phyloP scores from a whole-genome alignment of 345 rosid genomes.

The Syzygium jambos region DNA sequence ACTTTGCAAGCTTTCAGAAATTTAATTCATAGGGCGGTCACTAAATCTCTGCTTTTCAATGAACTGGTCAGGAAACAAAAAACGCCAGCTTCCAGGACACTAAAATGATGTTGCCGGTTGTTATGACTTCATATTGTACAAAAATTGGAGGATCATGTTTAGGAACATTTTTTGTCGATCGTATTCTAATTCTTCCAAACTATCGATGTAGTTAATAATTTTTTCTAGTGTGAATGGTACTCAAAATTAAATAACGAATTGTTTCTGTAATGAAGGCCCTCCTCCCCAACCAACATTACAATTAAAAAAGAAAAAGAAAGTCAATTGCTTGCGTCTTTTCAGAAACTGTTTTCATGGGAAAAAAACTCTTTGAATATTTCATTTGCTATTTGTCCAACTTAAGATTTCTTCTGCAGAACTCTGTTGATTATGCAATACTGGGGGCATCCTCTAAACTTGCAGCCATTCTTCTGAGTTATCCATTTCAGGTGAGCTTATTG shows the following conservation, averaged over 20 bases:
- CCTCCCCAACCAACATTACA: not conserved
- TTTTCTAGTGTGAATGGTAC: not conserved
- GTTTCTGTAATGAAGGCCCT: not conserved
- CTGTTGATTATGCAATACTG: constrained; percentile 77
- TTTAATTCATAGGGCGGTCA: not conserved
- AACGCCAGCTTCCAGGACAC: not conserved
- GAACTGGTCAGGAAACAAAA: not conserved
- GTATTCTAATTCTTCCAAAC: not conserved
- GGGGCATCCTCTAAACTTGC: constrained; percentile 87
- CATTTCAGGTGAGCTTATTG: constrained; percentile 54
- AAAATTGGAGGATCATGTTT: not conserved
- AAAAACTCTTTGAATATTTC: not conserved
- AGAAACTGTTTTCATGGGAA: not conserved
- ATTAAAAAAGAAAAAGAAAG: not conserved
- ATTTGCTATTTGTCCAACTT: not conserved
- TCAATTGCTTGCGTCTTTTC: not conserved
- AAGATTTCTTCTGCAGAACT: constrained; percentile 35
- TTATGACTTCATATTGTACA: not conserved
- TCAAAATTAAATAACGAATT: not conserved
- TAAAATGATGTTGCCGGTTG: not conserved
- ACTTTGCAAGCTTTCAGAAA: not conserved
- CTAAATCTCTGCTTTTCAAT: not conserved
- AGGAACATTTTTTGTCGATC: not conserved
- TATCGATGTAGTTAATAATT: not conserved
- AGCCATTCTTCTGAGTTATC: constrained; percentile 82